Evolutionary conservation across 768 basidiomycete species (phyloP).

Genomic region (Boletus speciosus): DNA sequence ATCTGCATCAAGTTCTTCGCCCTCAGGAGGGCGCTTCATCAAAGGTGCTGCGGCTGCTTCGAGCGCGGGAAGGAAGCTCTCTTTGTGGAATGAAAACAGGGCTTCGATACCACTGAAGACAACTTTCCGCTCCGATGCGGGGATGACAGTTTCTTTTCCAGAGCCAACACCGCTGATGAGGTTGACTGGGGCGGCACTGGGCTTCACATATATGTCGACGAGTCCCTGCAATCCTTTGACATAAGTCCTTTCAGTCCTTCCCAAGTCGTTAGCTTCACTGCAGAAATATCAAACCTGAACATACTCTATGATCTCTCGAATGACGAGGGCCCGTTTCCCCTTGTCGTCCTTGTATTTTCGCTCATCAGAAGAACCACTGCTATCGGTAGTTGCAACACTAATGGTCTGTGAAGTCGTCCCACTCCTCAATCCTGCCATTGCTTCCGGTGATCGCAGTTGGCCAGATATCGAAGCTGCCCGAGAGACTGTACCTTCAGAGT

Average conservation of each 20-base stretch:
- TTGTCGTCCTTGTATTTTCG: slow-evolving; percentile 92
- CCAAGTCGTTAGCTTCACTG: slow-evolving; percentile 10
- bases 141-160: slow-evolving; percentile 80
- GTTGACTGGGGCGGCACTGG: slow-evolving; percentile 68
- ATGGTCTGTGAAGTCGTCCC: slow-evolving; percentile 61
- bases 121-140: slow-evolving; percentile 79
- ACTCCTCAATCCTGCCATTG: slow-evolving; percentile 56
- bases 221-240: slow-evolving; percentile 92
- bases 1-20: slow-evolving; percentile 56
- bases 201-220: slow-evolving; percentile 92
- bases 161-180: slow-evolving; percentile 67
- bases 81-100: slow-evolving; percentile 87
- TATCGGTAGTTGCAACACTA: slow-evolving; percentile 73
- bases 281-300: slow-evolving; percentile 29
- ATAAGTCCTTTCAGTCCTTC: slow-evolving; percentile 91
- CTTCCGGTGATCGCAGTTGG: slow-evolving; percentile 64
- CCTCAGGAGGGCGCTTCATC: slow-evolving; percentile 44
- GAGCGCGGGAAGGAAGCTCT: slow-evolving; percentile 88
- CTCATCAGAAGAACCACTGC: slow-evolving; percentile 69
- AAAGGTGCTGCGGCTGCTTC: slow-evolving; percentile 74
- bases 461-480: slow-evolving; percentile 47
- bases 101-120: slow-evolving; percentile 91
- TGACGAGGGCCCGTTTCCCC: slow-evolving; percentile 73
- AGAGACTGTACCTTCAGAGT: slow-evolving; percentile 50
- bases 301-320: slow-evolving; percentile 89